These are phyloP conservation scores for Clathrospora elynae DNA, from an alignment of 2,329 filamentous ascomycete genomes.

Conservation along the genomic window DNA sequence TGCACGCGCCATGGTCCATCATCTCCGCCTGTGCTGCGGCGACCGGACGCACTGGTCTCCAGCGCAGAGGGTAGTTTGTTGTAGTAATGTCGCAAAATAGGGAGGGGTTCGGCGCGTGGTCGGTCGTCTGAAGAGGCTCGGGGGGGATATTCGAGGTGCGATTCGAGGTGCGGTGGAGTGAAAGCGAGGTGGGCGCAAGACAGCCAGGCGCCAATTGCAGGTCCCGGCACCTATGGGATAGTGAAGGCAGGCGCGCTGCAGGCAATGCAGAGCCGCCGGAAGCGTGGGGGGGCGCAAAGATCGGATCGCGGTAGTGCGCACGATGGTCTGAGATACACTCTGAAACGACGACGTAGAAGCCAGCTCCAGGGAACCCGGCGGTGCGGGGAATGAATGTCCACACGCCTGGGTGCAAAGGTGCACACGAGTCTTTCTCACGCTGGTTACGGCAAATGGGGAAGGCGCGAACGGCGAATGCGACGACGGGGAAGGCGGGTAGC, in stretches of 20 bases:
- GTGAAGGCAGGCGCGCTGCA: constrained; percentile 15
- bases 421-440: constrained; percentile 4
- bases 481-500: constrained; percentile 15
- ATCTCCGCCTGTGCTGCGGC: constrained; percentile 39
- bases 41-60: constrained; percentile 43
- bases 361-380: constrained; percentile 18
- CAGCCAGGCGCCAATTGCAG: constrained; percentile 23
- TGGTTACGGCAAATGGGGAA: constrained; percentile 16
- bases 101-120: constrained; percentile 12
- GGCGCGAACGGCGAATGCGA: constrained; percentile 16
- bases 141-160: constrained; percentile 7
- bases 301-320: constrained; percentile 23
- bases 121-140: constrained; percentile 10
- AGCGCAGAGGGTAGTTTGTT: constrained; percentile 35
- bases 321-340: constrained; percentile 35
- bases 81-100: constrained; percentile 29
- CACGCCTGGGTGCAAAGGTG: not conserved
- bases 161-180: constrained; percentile 4
- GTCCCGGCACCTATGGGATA: constrained; percentile 9
- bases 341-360: constrained; percentile 41
- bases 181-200: constrained; percentile 13
- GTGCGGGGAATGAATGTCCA: constrained; percentile 6
- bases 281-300: constrained; percentile 26
- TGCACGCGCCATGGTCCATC: constrained; percentile 54
- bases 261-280: constrained; percentile 15